Evolutionary conservation across 106 monocot species (phyloP).

Genomic region (Chionographis japonica): DNA sequence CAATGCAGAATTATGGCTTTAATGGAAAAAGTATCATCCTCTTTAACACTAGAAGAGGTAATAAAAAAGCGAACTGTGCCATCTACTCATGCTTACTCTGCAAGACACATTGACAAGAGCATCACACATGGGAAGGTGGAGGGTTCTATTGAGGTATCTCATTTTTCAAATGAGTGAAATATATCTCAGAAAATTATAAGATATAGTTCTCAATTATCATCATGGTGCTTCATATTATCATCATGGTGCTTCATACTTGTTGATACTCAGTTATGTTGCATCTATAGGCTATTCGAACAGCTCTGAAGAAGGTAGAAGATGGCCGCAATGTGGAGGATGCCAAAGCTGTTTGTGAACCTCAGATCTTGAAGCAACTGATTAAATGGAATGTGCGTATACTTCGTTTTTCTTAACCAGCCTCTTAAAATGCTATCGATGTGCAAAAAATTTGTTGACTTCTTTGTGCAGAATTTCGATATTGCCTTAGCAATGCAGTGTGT

Average conservation of each 20-base stretch:
- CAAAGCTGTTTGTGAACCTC: constrained; percentile 92
- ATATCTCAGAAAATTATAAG: no score
- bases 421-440: no score
- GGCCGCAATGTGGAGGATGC: constrained; percentile 69
- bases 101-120: constrained; percentile 55
- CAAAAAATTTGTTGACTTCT: no score
- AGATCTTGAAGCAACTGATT: constrained; percentile 55
- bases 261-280: neutral
- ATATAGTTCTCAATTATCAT: neutral
- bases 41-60: constrained; percentile 37
- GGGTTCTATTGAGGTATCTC: constrained; percentile 73
- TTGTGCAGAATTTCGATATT: no score
- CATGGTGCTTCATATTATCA: no score
- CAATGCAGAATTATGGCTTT: constrained; percentile 42
- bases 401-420: neutral
- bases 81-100: constrained; percentile 49
- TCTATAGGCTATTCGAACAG: constrained; percentile 70
- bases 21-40: constrained; percentile 32
- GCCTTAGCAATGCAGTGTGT: no score
- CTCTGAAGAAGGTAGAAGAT: constrained; percentile 65
- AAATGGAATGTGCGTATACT: constrained; percentile 68
- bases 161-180: neutral
- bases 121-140: constrained; percentile 78
- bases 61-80: constrained; percentile 32
- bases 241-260: no score